phyloP scores from a whole-genome alignment of 306 rosid genomes.

The Urtica urens region DNA sequence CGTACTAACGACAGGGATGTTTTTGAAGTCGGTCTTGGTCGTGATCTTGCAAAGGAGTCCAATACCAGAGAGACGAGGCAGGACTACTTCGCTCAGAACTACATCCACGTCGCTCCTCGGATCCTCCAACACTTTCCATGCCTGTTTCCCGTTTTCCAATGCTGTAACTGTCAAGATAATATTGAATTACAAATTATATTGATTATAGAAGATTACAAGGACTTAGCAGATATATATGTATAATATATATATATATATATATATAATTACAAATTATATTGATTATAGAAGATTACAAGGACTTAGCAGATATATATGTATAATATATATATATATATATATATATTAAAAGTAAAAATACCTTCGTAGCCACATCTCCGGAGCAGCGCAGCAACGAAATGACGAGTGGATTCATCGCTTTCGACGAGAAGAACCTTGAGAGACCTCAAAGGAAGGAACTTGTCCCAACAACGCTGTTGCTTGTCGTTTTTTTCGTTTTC shows the following conservation, averaged over 20 bases:
- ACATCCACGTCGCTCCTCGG: slow-evolving; percentile 73
- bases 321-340: background rate
- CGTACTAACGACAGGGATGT: slow-evolving; percentile 91
- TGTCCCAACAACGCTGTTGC: slow-evolving; percentile 96
- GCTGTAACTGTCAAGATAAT: slow-evolving; percentile 81
- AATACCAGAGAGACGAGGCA: slow-evolving; percentile 80
- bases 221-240: background rate
- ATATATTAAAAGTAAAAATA: slow-evolving; percentile 2
- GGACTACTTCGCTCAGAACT: slow-evolving; percentile 75
- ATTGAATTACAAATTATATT: slow-evolving; percentile 2
- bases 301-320: background rate
- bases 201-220: background rate
- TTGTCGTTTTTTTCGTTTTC: too few relatives aligned
- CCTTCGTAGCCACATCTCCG: slow-evolving; percentile 98
- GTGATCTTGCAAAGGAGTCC: slow-evolving; percentile 75
- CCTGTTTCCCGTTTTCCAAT: slow-evolving; percentile 74
- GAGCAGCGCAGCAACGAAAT: slow-evolving; percentile 75
- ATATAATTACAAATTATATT: background rate
- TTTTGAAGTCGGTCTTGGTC: slow-evolving; percentile 66
- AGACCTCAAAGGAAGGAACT: slow-evolving; percentile 66
- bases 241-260: background rate
- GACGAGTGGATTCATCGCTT: slow-evolving; percentile 79
- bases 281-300: background rate
- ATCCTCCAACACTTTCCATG: slow-evolving; percentile 87
- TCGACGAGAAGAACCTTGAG: slow-evolving; percentile 90